Base-by-base conservation (phyloP, 352 stramenopile genomes). In the Globisporangium mamillatum region DNA sequence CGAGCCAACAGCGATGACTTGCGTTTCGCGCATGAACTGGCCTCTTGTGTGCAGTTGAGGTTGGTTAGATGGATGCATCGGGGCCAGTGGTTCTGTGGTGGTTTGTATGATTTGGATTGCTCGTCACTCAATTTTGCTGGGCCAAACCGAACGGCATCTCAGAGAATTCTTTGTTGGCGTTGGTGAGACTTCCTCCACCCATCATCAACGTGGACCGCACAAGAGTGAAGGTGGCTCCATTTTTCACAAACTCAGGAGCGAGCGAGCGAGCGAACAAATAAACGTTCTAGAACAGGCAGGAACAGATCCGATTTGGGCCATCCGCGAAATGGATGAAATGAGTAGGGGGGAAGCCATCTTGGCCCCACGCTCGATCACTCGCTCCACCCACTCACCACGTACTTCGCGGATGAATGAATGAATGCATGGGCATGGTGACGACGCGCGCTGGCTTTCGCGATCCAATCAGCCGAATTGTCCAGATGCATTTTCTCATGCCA, bases 171-270 rank as follows among this genome's bases (percentile, higher is more conserved):
- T 16, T 34, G 2, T 5, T 32, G 22, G 22, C 4, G 1, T 12
- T 36, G 36, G 2, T 44, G 36, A 20, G 41, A 52, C 5, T 25
- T 18, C 14, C 12, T 41, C 7, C 54, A 60, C 54, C 54, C 54
- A 60, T 60, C 54, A 60, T 27, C 54, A 60, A 25, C 12, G 18
- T 22, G 24, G 53, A 58, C 29, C 50, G 25, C 52, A 36, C 54
- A 5, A 61, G 55, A 61, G 55, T 61, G 55, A 61, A 61, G 55
- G 55, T 61, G 55, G 55, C 55, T 61, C 55, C 55, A 61, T 61
- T 61, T 61, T 56, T 3, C n/a, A 52, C 41, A 16, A 48, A 52
- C 48, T 61, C 55, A 46, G 2, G 14, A 25, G 29, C 32, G 32
- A 27, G 25, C 25, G 46, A 54, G 20, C 18, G 55, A 61, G 18